A percentile compares a stretch with the other conserved stretches of the same genome.
Conservation (phyloP, 2,329 filamentous ascomycete genomes). For the Colletotrichum navitas region DNA sequence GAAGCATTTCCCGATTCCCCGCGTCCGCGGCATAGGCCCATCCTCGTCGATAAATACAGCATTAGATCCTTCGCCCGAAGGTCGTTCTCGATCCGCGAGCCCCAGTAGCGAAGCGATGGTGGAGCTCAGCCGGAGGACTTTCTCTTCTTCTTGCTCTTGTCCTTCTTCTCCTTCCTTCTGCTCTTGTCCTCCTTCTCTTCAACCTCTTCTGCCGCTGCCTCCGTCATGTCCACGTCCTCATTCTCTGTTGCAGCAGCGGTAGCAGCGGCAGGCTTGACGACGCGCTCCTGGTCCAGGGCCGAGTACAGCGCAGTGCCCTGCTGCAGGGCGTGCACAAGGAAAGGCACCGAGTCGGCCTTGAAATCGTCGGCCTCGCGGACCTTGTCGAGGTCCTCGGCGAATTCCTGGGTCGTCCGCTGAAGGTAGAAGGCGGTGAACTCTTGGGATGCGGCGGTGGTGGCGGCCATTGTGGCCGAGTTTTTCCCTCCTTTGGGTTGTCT, state of each 20-base stretch:
- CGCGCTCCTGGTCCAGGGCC: conserved; percentile 55
- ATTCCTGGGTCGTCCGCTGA: conserved; percentile 75
- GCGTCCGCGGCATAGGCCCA: not conserved
- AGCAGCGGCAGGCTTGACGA: conserved; percentile 27
- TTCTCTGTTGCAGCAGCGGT: conserved; percentile 5
- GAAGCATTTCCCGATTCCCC: not conserved
- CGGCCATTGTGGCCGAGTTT: not conserved
- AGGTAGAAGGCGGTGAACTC: conserved; percentile 77
- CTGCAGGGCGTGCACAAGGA: conserved; percentile 76
- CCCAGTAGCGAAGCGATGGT: not conserved
- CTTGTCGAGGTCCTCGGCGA: conserved; percentile 80
- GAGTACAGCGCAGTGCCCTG: conserved; percentile 75
- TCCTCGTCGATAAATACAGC: not conserved
- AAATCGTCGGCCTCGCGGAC: conserved; percentile 79
- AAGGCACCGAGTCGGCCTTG: conserved; percentile 71
- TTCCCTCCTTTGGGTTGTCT: not conserved
- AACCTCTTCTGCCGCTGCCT: not conserved
- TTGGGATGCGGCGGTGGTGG: conserved; percentile 18
- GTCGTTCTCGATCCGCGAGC: not conserved
- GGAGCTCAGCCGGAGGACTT: conserved; percentile 24
- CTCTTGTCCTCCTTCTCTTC: conserved; percentile 7
- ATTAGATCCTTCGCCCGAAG: too few species aligned
- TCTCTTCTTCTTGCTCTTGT: conserved; percentile 23
- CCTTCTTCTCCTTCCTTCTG: conserved; percentile 28
- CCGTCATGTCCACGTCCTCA: conserved; percentile 27